Evolutionary conservation across 495 filamentous ascomycete species (phyloP).

Genomic region (Daldinia bambusicola): DNA sequence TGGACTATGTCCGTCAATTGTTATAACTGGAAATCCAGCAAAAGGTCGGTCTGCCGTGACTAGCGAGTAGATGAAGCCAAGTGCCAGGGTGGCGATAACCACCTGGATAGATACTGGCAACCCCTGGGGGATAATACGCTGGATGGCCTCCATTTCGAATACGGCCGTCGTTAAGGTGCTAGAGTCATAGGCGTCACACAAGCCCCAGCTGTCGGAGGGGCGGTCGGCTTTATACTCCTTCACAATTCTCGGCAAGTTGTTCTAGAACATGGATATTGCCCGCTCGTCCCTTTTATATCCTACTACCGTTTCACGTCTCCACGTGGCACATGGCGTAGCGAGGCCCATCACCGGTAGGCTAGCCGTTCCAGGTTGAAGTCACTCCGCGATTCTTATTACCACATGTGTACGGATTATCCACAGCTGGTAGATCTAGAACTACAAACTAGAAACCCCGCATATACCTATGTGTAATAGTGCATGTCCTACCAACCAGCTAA

Average conservation of each 20-base stretch:
- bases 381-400: conserved; percentile 13
- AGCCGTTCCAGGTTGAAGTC: conserved; percentile 13
- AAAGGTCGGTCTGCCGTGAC: conserved; percentile 39
- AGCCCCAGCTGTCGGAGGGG: conserved; percentile 1
- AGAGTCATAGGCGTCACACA: not conserved
- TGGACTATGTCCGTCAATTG: conserved; percentile 40
- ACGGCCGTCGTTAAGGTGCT: not conserved
- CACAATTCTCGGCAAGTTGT: not conserved
- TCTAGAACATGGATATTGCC: not conserved
- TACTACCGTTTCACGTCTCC: conserved; percentile 28
- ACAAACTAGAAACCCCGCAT: conserved; percentile 18
- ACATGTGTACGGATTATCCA: not conserved
- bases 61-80: conserved; percentile 42
- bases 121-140: conserved; percentile 39
- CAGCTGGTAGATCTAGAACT: not conserved
- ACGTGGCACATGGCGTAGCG: conserved; percentile 13
- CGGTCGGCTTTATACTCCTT: conserved; percentile 17
- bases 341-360: conserved; percentile 10
- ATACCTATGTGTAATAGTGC: not conserved
- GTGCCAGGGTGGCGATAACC: conserved; percentile 34
- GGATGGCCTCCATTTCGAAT: conserved; percentile 41
- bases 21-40: conserved; percentile 45
- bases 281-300: not conserved
- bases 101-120: conserved; percentile 44
- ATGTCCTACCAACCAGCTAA: not conserved